Conservation (phyloP, 176 grass and related monocot genomes). For the Dendrocalamus sinicus region DNA sequence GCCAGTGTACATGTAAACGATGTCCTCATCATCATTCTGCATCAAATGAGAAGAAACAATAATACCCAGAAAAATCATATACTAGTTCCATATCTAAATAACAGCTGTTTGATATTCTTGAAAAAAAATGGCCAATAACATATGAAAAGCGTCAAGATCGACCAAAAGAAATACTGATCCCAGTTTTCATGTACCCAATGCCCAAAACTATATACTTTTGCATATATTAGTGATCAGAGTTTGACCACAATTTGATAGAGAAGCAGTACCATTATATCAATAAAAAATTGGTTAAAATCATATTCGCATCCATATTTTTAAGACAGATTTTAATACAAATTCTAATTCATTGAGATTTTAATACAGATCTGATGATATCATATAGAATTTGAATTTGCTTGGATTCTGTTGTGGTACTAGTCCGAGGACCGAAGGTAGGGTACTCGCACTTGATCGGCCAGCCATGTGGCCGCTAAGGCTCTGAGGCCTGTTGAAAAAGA, state of each 20-base stretch:
- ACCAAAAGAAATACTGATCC: slow-evolving; percentile 1
- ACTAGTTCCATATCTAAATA: background rate
- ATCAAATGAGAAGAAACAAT: slow-evolving; percentile 46
- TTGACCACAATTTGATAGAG: slow-evolving; percentile 15
- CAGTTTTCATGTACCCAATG: slow-evolving; percentile 13
- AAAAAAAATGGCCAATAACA: slow-evolving; percentile 8
- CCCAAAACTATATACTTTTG: background rate
- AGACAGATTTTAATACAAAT: background rate
- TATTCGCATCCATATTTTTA: background rate
- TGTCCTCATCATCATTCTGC: slow-evolving; percentile 97
- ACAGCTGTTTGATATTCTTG: background rate
- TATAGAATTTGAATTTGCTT: background rate
- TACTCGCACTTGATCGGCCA: too few relatives aligned
- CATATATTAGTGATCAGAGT: background rate
- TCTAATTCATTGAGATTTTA: background rate
- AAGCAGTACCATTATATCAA: background rate
- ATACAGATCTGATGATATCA: background rate
- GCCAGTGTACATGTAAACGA: slow-evolving; percentile 88
- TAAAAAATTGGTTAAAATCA: background rate
- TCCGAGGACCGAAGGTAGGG: too few relatives aligned
- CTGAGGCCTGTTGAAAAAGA: too few relatives aligned
- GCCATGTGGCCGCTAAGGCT: too few relatives aligned
- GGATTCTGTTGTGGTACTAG: background rate
- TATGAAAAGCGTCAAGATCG: slow-evolving; percentile 12
- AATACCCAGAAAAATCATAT: slow-evolving; percentile 21